Conservation (phyloP, 2,329 filamentous ascomycete genomes). For the Myriangium duriaei region DNA sequence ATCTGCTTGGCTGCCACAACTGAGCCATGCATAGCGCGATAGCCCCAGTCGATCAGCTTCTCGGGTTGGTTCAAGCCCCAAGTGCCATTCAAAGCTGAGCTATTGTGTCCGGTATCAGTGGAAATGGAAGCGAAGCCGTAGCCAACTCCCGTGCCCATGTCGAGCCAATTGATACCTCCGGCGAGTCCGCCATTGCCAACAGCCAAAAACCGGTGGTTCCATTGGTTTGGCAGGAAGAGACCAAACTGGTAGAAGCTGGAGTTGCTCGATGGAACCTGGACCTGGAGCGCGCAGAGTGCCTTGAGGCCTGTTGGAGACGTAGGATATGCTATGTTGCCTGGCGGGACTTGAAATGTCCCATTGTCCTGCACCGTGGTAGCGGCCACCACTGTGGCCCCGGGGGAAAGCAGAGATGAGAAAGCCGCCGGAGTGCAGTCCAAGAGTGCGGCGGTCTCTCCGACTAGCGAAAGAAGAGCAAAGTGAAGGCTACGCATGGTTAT, state of each 20-base stretch:
- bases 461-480: conserved; percentile 1
- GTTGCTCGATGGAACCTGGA: conserved; percentile 20
- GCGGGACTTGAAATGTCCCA: conserved; percentile 27
- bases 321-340: conserved; percentile 29
- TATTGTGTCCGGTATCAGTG: conserved; percentile 35
- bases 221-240: conserved; percentile 21
- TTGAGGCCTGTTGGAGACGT: conserved; percentile 24
- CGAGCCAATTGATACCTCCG: conserved; percentile 36
- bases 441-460: not conserved
- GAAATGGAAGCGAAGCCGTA: conserved; percentile 35
- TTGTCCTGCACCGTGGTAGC: conserved; percentile 22
- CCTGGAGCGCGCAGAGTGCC: conserved; percentile 20
- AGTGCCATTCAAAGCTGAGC: conserved; percentile 19
- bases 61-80: conserved; percentile 29
- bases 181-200: conserved; percentile 36
- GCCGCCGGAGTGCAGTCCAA: conserved; percentile 22
- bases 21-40: conserved; percentile 36
- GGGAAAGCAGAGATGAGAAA: conserved; percentile 23
- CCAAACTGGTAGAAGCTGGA: conserved; percentile 21
- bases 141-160: conserved; percentile 30
- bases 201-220: conserved; percentile 24
- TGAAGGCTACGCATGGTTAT: too few relatives aligned
- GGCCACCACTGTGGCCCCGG: conserved; percentile 26
- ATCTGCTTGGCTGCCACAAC: conserved; percentile 37
- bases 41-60: conserved; percentile 27